Percentiles rank a stretch among this genome's conserved stretches.
These are phyloP conservation scores for Whalleya microplaca DNA, from an alignment of 2,329 filamentous ascomycete species.

Conservation along the genomic window DNA sequence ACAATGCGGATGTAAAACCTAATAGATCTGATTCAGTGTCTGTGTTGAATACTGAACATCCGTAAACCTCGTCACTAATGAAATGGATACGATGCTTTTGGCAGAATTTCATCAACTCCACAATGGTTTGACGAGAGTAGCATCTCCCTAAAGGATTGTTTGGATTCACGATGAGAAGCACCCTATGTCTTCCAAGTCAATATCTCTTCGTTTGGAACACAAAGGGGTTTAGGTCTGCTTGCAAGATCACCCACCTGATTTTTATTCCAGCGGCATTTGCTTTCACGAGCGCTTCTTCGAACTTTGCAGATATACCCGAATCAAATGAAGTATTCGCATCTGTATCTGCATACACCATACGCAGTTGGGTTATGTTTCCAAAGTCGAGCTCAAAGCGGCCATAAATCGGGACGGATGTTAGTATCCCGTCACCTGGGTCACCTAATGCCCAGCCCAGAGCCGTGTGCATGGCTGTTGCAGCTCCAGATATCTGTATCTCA, in stretches of 20 bases:
- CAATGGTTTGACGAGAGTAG: conserved; percentile 47
- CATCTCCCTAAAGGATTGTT: conserved; percentile 56
- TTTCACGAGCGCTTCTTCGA: conserved; percentile 41
- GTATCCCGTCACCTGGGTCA: conserved; percentile 30
- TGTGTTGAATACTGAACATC: conserved; percentile 49
- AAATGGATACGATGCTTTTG: conserved; percentile 54
- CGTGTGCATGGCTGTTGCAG: conserved; percentile 26
- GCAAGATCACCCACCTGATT: conserved; percentile 26
- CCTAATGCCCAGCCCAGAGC: conserved; percentile 28
- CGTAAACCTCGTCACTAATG: conserved; percentile 63
- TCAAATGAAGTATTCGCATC: conserved; percentile 46
- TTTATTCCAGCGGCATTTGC: conserved; percentile 36
- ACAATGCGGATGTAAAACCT: conserved; percentile 42
- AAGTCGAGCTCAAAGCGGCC: conserved; percentile 45
- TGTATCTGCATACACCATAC: conserved; percentile 41
- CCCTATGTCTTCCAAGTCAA: background rate
- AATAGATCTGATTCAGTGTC: conserved; percentile 30
- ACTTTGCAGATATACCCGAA: conserved; percentile 41
- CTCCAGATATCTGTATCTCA: conserved; percentile 26
- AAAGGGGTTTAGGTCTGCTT: no score
- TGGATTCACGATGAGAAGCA: conserved; percentile 49
- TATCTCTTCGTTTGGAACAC: no score
- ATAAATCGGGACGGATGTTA: conserved; percentile 36
- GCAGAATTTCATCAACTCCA: conserved; percentile 53
- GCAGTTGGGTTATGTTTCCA: conserved; percentile 33